A percentile compares a stretch with the other conserved stretches of the same genome.
These are phyloP conservation scores for Rutidosis leptorrhynchoides DNA, from an alignment of 129 eudicot genomes.

Conservation along the genomic window DNA sequence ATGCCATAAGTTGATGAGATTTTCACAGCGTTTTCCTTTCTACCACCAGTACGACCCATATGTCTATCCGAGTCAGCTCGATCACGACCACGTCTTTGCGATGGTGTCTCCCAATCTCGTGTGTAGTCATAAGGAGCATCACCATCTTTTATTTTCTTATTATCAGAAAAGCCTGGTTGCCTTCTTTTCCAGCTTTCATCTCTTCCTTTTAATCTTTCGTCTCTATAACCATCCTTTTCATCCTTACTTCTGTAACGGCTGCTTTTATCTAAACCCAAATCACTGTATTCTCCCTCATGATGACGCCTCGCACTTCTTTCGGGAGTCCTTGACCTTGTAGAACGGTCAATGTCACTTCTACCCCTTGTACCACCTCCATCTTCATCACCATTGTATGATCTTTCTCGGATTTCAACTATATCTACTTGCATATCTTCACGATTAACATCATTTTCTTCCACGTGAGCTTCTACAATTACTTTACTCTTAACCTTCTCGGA, in stretches of 20 bases:
- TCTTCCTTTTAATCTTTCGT: constrained; percentile 73
- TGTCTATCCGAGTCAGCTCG: constrained; percentile 61
- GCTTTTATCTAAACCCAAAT: constrained; percentile 56
- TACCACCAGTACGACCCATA: constrained; percentile 66
- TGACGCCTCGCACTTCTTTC: constrained; percentile 68
- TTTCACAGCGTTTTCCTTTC: constrained; percentile 91
- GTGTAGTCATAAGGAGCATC: constrained; percentile 64
- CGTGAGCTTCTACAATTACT: no score
- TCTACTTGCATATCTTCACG: constrained; percentile 43
- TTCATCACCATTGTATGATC: no score
- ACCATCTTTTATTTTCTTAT: constrained; percentile 59
- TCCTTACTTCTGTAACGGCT: constrained; percentile 50
- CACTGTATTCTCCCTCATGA: constrained; percentile 54
- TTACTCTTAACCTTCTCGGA: constrained; percentile 51
- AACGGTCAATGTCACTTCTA: constrained; percentile 46
- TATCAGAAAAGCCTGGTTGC: constrained; percentile 44
- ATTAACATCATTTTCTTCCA: constrained; percentile 29
- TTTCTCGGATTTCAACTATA: no score
- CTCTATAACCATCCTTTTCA: constrained; percentile 58
- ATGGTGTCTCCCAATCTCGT: constrained; percentile 84
- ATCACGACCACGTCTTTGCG: constrained; percentile 86
- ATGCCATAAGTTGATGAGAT: constrained; percentile 82
- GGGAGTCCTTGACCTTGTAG: constrained; percentile 54
- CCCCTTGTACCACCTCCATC: constrained; percentile 45
- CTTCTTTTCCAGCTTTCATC: constrained; percentile 79